Conservation (phyloP, 495 filamentous ascomycete genomes). For the Rostrohypoxylon terebratum region DNA sequence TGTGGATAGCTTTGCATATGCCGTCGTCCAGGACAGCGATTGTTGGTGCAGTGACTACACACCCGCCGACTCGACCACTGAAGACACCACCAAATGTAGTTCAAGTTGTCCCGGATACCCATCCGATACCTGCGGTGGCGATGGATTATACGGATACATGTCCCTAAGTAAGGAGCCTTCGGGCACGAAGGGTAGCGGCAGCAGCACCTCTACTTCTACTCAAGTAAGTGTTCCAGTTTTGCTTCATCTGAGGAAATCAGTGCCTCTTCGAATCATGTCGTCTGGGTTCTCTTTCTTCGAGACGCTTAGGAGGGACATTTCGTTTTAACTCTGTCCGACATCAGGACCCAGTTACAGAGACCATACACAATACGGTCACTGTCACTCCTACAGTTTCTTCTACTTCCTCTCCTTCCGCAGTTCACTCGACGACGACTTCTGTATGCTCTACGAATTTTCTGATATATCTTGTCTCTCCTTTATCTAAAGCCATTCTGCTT, state of each 20-base stretch:
- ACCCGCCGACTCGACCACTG: constrained; percentile 50
- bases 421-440: constrained; percentile 47
- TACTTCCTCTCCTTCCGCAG: neutral
- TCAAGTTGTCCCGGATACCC: constrained; percentile 57
- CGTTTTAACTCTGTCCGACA: constrained; percentile 49
- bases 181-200: constrained; percentile 43
- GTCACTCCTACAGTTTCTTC: constrained; percentile 34
- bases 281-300: constrained; percentile 39
- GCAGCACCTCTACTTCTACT: constrained; percentile 28
- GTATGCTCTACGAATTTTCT: constrained; percentile 47
- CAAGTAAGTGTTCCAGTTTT: constrained; percentile 47
- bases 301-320: constrained; percentile 23
- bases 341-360: constrained; percentile 53
- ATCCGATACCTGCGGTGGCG: constrained; percentile 56
- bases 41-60: constrained; percentile 61
- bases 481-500: neutral
- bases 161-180: constrained; percentile 42
- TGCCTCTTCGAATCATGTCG: constrained; percentile 41
- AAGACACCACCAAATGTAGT: constrained; percentile 50
- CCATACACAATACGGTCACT: constrained; percentile 49
- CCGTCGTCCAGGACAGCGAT: constrained; percentile 51
- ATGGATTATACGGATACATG: constrained; percentile 57
- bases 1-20: constrained; percentile 50
- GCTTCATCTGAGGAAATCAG: constrained; percentile 36
- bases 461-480: constrained; percentile 32